Evolutionary conservation across 306 rosid species (phyloP), one percentile per base, ranked within the genome.

Genomic region (Quercus dentata): DNA sequence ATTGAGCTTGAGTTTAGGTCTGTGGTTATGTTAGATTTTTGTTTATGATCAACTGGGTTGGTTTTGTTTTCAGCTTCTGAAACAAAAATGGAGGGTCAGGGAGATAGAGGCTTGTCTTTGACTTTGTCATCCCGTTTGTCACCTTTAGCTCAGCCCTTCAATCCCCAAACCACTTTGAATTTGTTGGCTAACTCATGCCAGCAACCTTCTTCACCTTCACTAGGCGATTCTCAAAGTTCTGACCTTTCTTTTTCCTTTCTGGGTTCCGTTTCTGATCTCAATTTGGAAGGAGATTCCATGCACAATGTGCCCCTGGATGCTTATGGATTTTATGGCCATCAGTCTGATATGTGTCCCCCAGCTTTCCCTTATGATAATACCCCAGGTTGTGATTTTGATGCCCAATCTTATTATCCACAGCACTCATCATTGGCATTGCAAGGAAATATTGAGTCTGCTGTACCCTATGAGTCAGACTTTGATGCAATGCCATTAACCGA

Each of bases 81-180:
- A 72, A 76, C 67, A 83, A 83, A 74, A 51, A 73, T 58, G 79
- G 75, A 17, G 49, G 80, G 56, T 62, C 31, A 51, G 38, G 73
- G 68, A 28, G 65, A 72, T 59, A 56, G 69, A 71, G 69, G 52
- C 46, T 38, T 38, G 3, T 83, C 84, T 5, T 15, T 75, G 38
- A 51, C 68, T 58, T 49, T 11, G 56, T 68, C 77, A 5, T 85
- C 91, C 58, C 88, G 89, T 69, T 88, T 92, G 85, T 90, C 97
- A 33, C 78, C 92, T 31, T 81, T 78, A 5, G 97, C 97, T 55
- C 86, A 82, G 81, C 92, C 94, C 79, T 90, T 92, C 28, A 15
- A 61, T 20, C 69, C 68, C 52, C 88, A 80, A 63, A 78, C 85
- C 38, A 30, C 28, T 68, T 85, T 62, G 61, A 72, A 61, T 78